Evolutionary conservation across 768 basidiomycete species (phyloP).

Genomic region (Leucocoprinus leucothites): DNA sequence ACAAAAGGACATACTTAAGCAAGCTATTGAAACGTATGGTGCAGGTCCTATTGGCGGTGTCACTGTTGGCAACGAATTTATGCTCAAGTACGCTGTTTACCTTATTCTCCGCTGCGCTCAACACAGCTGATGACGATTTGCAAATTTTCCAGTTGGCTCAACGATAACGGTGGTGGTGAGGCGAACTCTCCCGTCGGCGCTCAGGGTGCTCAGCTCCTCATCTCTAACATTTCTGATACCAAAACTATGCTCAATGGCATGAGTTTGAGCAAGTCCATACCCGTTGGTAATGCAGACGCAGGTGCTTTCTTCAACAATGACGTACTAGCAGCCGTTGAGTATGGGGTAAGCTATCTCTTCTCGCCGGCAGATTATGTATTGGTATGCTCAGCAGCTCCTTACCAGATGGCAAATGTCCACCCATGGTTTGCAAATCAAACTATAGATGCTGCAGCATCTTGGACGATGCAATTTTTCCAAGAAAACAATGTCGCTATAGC

Average conservation of each 20-base stretch:
- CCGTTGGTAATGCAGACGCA: slow-evolving; percentile 82
- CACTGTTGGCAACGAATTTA: slow-evolving; percentile 92
- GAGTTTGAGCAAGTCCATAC: slow-evolving; percentile 54
- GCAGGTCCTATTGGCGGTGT: slow-evolving; percentile 72
- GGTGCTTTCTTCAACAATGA: slow-evolving; percentile 78
- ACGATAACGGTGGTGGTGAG: slow-evolving; percentile 40
- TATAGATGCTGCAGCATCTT: slow-evolving; percentile 64
- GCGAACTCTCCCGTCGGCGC: slow-evolving; percentile 62
- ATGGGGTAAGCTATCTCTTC: slow-evolving; percentile 48
- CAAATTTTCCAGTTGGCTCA: slow-evolving; percentile 49
- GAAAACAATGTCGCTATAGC: slow-evolving; percentile 61
- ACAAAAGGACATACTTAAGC: slow-evolving; percentile 65
- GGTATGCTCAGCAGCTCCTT: background rate
- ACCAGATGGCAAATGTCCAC: slow-evolving; percentile 85
- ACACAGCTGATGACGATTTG: background rate
- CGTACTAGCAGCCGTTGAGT: slow-evolving; percentile 63
- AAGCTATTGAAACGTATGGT: slow-evolving; percentile 76
- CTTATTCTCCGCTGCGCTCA: background rate
- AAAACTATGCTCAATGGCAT: slow-evolving; percentile 50
- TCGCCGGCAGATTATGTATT: background rate
- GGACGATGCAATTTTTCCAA: slow-evolving; percentile 82
- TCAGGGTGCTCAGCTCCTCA: slow-evolving; percentile 58
- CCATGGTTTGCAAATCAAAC: slow-evolving; percentile 90
- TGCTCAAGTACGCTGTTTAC: slow-evolving; percentile 58
- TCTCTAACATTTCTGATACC: slow-evolving; percentile 66